Base-by-base conservation (phyloP, 495 filamentous ascomycete species). In the Neurospora tetraspora region DNA sequence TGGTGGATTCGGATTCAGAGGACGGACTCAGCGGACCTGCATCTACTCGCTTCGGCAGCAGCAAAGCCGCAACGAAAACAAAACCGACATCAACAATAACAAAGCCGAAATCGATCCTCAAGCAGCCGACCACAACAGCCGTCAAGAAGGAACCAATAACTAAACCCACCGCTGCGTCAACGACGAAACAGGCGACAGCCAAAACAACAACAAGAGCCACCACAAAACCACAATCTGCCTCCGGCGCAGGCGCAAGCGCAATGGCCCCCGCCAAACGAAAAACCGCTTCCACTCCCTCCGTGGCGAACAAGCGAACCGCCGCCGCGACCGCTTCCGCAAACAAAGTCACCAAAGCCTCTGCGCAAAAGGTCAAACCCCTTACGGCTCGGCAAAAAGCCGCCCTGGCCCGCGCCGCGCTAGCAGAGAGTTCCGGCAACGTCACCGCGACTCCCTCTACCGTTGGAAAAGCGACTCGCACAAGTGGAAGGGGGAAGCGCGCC, bases 1-100 rank as follows among this genome's bases (percentile, higher is more conserved):
- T 91, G 68, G 83, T 90, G 42, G 91, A 89, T 73, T 91, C 89
- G 45, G 90, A 92, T 70, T 88, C 89, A 74, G 91, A 93, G 69
- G 89, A 91, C 80, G 83, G 85, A 38, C 78, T 79, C 31, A 77
- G 79, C 72, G 76, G 79, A 79, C 79, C 84, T 83, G 18, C 85
- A 31, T 31, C 12, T 65, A 65, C 53, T 65, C 53, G 53, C 53
- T 81, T 78, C 80, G 78, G 40, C 83, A 72, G 77, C 79, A 39
- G 76, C 72, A 38, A 80, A 80, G 23, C 76, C 79, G 40, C 80
- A 76, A 47, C 38, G 78, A n/a, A 81, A 74, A 38, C 11, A 79
- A 77, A 31, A 31, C 36, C 34, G 73, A 73, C 31, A 16, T 65
- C 53, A 31, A 65, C 27, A 36, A 65, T 65, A 65, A 65, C 53